These are phyloP conservation scores for Laburnicola sp. DNA, from an alignment of 2,329 filamentous ascomycete species.

Conservation along the genomic window DNA sequence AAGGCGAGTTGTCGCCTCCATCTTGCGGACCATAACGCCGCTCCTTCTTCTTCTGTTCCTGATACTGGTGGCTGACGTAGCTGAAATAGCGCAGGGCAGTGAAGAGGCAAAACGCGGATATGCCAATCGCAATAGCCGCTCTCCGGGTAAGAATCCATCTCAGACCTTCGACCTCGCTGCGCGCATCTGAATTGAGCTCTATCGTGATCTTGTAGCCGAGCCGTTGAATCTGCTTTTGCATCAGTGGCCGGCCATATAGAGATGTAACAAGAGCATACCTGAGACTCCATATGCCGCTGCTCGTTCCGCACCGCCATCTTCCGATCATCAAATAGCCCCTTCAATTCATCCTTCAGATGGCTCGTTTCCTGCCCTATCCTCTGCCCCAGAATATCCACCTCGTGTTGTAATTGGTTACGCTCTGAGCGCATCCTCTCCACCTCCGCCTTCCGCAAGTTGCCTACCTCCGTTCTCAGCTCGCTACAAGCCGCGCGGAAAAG, in stretches of 20 bases:
- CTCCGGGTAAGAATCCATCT: slow-evolving; percentile 78
- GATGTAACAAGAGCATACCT: slow-evolving; percentile 51
- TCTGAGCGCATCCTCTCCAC: slow-evolving; percentile 83
- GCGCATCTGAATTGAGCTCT: slow-evolving; percentile 82
- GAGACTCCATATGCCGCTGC: slow-evolving; percentile 80
- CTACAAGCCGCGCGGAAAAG: slow-evolving; percentile 92
- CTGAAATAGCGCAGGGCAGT: slow-evolving; percentile 46
- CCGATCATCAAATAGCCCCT: slow-evolving; percentile 93
- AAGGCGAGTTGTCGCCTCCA: slow-evolving; percentile 13
- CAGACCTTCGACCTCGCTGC: slow-evolving; percentile 87
- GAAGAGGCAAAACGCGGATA: slow-evolving; percentile 52
- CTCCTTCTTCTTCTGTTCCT: slow-evolving; percentile 46
- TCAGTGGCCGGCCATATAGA: slow-evolving; percentile 13
- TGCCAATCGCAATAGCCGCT: slow-evolving; percentile 62
- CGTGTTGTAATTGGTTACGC: slow-evolving; percentile 84
- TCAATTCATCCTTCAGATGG: slow-evolving; percentile 84
- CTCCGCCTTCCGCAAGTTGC: slow-evolving; percentile 72
- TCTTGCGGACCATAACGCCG: slow-evolving; percentile 20
- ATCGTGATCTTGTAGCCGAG: slow-evolving; percentile 97
- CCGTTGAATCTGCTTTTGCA: slow-evolving; percentile 71
- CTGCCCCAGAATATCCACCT: slow-evolving; percentile 90
- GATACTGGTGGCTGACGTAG: slow-evolving; percentile 45
- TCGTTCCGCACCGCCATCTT: slow-evolving; percentile 90
- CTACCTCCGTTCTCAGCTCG: slow-evolving; percentile 85
- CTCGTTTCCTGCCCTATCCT: slow-evolving; percentile 79